A percentile compares a stretch with the other conserved stretches of the same genome.
These are phyloP conservation scores for Coemansia sp. DNA, from an alignment of 192 early-diverging fungal genomes.

Conservation along the genomic window DNA sequence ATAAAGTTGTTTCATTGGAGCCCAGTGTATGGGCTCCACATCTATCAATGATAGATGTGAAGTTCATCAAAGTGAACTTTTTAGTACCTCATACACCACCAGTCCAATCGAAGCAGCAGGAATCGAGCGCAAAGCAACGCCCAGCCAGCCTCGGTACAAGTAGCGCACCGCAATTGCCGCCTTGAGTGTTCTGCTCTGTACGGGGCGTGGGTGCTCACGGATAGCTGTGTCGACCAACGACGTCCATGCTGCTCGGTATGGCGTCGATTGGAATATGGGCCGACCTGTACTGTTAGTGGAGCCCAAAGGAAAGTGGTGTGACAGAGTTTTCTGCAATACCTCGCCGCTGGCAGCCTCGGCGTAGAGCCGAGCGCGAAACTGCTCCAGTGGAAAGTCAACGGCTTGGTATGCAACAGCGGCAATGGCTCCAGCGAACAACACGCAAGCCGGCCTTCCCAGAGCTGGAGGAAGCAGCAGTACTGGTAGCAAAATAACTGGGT, in stretches of 20 bases:
- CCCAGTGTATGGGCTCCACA: background rate
- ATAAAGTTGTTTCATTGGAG: background rate
- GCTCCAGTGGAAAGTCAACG: slow-evolving; percentile 73
- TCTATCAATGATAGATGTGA: background rate
- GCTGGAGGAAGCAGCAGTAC: slow-evolving; percentile 52
- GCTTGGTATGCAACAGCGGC: slow-evolving; percentile 74
- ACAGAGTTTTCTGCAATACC: slow-evolving; percentile 35
- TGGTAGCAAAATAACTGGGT: slow-evolving; percentile 22
- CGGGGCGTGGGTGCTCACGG: slow-evolving; percentile 39
- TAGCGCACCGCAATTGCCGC: slow-evolving; percentile 28
- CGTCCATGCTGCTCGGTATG: slow-evolving; percentile 44
- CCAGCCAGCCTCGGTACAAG: slow-evolving; percentile 53
- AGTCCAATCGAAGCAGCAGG: slow-evolving; percentile 49
- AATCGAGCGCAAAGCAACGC: slow-evolving; percentile 51
- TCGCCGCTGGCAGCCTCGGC: slow-evolving; percentile 63
- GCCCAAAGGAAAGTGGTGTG: slow-evolving; percentile 29
- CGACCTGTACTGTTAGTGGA: slow-evolving; percentile 1
- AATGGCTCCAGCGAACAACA: slow-evolving; percentile 62
- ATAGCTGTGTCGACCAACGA: slow-evolving; percentile 36
- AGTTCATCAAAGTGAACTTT: slow-evolving; percentile 16
- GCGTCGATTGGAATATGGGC: slow-evolving; percentile 8
- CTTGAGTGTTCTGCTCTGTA: slow-evolving; percentile 18
- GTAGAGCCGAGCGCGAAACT: slow-evolving; percentile 68
- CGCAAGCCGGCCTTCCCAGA: slow-evolving; percentile 61
- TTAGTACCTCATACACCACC: slow-evolving; percentile 48